Percentiles rank a stretch among this genome's conserved stretches.
These are phyloP conservation scores for Dactylonectria macrodidyma DNA, from an alignment of 2,329 filamentous ascomycete genomes.

Conservation along the genomic window DNA sequence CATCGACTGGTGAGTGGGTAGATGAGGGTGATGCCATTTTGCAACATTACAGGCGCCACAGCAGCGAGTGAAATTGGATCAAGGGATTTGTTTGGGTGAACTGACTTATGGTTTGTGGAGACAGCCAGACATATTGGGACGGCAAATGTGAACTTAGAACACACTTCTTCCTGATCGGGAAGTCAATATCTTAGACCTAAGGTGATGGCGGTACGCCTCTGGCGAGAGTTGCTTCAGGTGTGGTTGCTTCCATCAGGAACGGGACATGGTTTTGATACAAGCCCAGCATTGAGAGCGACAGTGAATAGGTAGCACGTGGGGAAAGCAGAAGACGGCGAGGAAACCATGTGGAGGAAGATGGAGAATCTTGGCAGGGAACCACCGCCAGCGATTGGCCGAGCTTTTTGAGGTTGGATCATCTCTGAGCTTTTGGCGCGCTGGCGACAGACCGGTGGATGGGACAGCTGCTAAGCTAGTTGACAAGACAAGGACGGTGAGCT, in stretches of 20 bases:
- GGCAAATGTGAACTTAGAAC: background rate
- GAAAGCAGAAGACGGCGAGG: background rate
- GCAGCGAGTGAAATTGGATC: background rate
- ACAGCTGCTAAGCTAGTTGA: background rate
- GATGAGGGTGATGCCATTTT: background rate
- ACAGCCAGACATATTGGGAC: background rate
- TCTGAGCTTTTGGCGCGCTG: background rate
- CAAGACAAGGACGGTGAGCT: background rate
- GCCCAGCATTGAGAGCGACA: background rate
- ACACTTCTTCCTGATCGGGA: background rate
- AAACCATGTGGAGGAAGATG: constrained; percentile 29
- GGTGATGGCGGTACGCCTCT: constrained; percentile 1
- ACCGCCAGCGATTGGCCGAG: constrained; percentile 29
- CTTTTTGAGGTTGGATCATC: constrained; percentile 20
- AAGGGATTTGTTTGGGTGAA: background rate
- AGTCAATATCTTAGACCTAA: background rate
- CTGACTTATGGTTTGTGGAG: background rate
- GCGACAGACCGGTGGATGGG: constrained; percentile 4
- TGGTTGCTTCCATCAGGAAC: background rate
- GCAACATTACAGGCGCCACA: constrained; percentile 1
- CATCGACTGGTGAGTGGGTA: background rate
- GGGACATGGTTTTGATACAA: background rate
- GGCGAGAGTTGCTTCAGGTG: background rate
- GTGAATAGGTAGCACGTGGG: background rate
- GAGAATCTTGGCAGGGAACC: constrained; percentile 43